Evolutionary conservation across 2,329 filamentous ascomycete genomes (phyloP).

Genomic region (Colletotrichum cereale): DNA sequence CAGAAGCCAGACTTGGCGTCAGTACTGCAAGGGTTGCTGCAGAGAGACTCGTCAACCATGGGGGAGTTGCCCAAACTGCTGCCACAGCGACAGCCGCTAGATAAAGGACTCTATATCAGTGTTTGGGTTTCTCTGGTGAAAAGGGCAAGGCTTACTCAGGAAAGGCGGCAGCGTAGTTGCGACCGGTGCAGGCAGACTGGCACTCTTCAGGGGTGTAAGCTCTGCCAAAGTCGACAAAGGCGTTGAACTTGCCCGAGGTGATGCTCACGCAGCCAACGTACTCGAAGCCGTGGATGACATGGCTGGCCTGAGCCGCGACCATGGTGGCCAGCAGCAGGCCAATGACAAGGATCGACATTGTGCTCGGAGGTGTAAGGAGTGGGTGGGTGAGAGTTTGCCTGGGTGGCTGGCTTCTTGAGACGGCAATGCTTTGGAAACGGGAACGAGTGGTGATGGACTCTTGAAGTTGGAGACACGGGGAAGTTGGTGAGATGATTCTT

Average conservation of each 20-base stretch:
- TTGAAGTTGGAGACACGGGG: not conserved
- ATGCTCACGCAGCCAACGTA: slow-evolving; percentile 37
- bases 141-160: slow-evolving; percentile 7
- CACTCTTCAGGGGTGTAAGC: slow-evolving; percentile 37
- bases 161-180: slow-evolving; percentile 32
- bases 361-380: not conserved
- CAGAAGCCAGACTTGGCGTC: slow-evolving; percentile 22
- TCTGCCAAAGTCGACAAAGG: slow-evolving; percentile 25
- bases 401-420: not conserved
- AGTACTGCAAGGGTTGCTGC: slow-evolving; percentile 26
- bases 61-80: slow-evolving; percentile 16
- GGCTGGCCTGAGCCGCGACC: slow-evolving; percentile 20
- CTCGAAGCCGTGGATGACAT: slow-evolving; percentile 31
- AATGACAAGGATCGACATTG: slow-evolving; percentile 3
- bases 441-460: not conserved
- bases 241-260: slow-evolving; percentile 19
- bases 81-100: slow-evolving; percentile 37
- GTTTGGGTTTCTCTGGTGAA: fast-evolving
- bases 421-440: not conserved
- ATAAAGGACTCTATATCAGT: not conserved
- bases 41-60: slow-evolving; percentile 29
- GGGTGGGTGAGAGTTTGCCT: not conserved
- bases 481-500: not conserved
- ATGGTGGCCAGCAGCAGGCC: slow-evolving; percentile 22
- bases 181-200: slow-evolving; percentile 34